These are phyloP conservation scores for Globisporangium camurandrum DNA, from an alignment of 352 stramenopile genomes.

Conservation along the genomic window DNA sequence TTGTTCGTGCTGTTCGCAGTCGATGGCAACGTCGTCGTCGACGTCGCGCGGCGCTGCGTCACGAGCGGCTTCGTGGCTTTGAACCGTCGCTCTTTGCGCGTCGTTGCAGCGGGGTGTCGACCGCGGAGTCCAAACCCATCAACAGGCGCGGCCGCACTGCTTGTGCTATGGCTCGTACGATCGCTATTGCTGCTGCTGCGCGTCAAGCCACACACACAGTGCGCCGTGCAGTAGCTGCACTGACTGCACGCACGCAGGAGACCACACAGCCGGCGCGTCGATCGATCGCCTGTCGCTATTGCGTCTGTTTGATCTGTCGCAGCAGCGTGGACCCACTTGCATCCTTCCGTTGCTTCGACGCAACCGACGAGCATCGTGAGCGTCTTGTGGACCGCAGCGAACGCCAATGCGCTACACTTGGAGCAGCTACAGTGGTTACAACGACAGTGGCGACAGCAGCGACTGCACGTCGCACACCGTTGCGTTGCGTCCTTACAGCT, in stretches of 20 bases:
- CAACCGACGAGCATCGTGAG: constrained; percentile 42
- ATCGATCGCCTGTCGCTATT: neutral
- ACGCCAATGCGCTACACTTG: constrained; percentile 62
- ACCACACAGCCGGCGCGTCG: constrained; percentile 15
- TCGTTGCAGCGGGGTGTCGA: constrained; percentile 6
- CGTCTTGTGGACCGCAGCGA: constrained; percentile 50
- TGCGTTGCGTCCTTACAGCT: constrained; percentile 51
- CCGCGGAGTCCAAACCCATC: constrained; percentile 8
- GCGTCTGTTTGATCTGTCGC: constrained; percentile 3
- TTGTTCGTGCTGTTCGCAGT: constrained; percentile 12
- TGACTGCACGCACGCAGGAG: constrained; percentile 30
- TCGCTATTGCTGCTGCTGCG: constrained; percentile 5
- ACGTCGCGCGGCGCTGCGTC: too few species aligned
- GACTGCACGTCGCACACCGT: constrained; percentile 52
- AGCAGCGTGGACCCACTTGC: constrained; percentile 35
- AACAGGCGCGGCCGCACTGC: neutral
- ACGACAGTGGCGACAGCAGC: constrained; percentile 63
- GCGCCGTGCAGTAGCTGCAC: constrained; percentile 30
- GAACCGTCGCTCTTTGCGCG: constrained; percentile 28
- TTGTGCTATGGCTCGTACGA: neutral
- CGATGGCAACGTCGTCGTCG: too few species aligned
- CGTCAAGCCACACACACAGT: constrained; percentile 22
- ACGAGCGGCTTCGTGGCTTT: too few species aligned
- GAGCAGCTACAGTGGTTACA: constrained; percentile 62
- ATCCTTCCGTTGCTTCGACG: constrained; percentile 52